Base-by-base conservation (phyloP, 345 rosid genomes). In the Combretum micranthum region DNA sequence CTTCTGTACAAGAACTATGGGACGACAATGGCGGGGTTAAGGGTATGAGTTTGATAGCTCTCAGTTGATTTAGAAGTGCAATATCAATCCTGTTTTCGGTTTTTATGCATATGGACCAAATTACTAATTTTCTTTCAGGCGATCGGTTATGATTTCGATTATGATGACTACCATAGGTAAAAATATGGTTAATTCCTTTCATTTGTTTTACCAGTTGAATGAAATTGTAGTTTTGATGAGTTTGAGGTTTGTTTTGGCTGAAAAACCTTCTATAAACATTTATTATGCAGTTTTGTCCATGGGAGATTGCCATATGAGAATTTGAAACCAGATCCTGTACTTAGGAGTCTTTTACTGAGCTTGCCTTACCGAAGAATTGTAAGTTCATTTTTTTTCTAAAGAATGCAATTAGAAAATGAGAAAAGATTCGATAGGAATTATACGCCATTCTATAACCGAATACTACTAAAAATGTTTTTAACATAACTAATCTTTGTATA, bases 21-120 rank as follows among this genome's bases (percentile, higher is more conserved):
- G 57, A 93, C 99, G 56, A 93, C 99, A 68, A 87, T 89, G 97
- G 97, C 99, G n/a, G 99, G 99, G 60, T 97, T 93, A 20, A 77
- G 95, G 77, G 98, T 92, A 83, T 20, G 18, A 19, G 20, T 65
- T 53, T 44, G 26, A 49, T 9, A 20, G 44, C 4, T 15, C 42
- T 25, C 3, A 10, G 1, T 3, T 5, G 39, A 4, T 32, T 1
- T 5, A 32, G 9, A 7, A 7, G 9, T 1, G 39, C 5, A 32
- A 32, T 5, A 32, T 32, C 6, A 11, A 32, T 32, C 39, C 9
- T 4, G 6, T 18, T 51, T 65, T 45, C 16, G 13, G 8, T 45
- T 17, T n/a, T n/a, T 20, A 44, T 14, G 10, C 15, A 19, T 0
- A 20, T 20, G 14, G 44, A 42, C 1, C 17, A 37, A 26, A 5